These are phyloP conservation scores for Phylloboletellus chloephorus DNA, from an alignment of 1,284 basidiomycete species.

Conservation along the genomic window DNA sequence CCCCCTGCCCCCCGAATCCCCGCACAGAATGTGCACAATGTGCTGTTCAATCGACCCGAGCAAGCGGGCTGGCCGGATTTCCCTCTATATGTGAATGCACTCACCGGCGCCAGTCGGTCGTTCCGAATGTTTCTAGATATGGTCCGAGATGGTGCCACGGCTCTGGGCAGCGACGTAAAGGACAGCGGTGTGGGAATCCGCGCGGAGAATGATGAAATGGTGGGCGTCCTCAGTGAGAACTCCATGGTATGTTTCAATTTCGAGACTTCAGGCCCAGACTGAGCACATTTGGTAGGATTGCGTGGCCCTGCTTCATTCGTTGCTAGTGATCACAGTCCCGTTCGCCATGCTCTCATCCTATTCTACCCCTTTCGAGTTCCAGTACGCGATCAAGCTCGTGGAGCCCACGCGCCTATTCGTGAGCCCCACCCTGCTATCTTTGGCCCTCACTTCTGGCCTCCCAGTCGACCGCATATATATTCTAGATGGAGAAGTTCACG, in stretches of 20 bases:
- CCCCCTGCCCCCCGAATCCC: slow-evolving; percentile 35
- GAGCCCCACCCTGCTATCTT: slow-evolving; percentile 45
- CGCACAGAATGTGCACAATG: slow-evolving; percentile 51
- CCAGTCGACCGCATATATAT: slow-evolving; percentile 49
- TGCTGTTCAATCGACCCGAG: slow-evolving; percentile 51
- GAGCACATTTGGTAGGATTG: slow-evolving; percentile 50
- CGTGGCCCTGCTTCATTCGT: slow-evolving; percentile 50
- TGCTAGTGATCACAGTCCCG: slow-evolving; percentile 53
- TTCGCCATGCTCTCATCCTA: slow-evolving; percentile 60
- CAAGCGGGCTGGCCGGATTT: slow-evolving; percentile 50
- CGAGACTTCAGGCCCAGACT: not conserved
- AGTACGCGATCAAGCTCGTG: slow-evolving; percentile 49
- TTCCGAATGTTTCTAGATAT: slow-evolving; percentile 46
- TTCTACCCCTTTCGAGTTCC: slow-evolving; percentile 62
- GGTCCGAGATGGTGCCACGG: slow-evolving; percentile 53
- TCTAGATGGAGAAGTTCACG: slow-evolving; percentile 40
- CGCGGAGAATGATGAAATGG: slow-evolving; percentile 44
- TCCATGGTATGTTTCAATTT: slow-evolving; percentile 44
- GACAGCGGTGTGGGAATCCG: slow-evolving; percentile 55
- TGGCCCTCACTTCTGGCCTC: slow-evolving; percentile 49
- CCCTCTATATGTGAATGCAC: slow-evolving; percentile 51
- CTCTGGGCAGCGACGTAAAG: slow-evolving; percentile 40
- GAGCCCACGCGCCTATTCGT: slow-evolving; percentile 59
- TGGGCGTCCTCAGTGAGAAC: slow-evolving; percentile 67
- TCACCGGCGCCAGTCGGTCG: slow-evolving; percentile 43